Conservation (phyloP, 2,329 filamentous ascomycete species). For the Aspergillus tanneri region DNA sequence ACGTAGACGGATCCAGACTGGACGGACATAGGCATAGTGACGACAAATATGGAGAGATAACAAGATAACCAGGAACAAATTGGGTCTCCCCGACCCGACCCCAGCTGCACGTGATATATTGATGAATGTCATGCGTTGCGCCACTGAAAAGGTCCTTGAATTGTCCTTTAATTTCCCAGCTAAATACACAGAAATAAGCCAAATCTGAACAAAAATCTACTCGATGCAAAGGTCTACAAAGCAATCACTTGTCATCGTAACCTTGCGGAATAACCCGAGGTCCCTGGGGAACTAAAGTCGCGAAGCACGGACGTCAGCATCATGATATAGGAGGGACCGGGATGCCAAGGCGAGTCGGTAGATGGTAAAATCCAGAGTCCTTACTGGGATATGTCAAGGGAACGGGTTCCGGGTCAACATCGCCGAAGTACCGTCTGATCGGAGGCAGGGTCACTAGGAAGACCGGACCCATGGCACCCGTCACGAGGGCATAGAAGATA, state of each 20-base stretch:
- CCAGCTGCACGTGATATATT: no score
- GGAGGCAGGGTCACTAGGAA: constrained; percentile 70
- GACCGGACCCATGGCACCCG: constrained; percentile 72
- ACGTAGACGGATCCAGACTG: no score
- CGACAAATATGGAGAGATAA: no score
- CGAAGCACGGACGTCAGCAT: neutral
- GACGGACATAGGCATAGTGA: no score
- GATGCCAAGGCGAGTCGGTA: neutral
- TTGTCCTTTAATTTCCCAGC: constrained; percentile 16
- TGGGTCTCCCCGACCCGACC: no score
- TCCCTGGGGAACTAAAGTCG: constrained; percentile 45
- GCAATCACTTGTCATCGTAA: constrained; percentile 46
- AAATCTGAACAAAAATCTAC: constrained; percentile 18
- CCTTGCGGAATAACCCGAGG: constrained; percentile 48
- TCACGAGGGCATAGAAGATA: constrained; percentile 79
- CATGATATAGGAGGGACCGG: constrained; percentile 2
- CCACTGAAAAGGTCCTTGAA: neutral
- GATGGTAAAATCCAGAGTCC: constrained; percentile 40
- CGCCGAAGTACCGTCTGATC: constrained; percentile 69
- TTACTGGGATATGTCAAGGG: constrained; percentile 91
- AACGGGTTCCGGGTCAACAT: constrained; percentile 68
- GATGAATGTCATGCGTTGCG: neutral
- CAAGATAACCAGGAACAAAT: no score
- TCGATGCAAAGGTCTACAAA: constrained; percentile 9
- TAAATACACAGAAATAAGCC: constrained; percentile 20